These are phyloP conservation scores for Astraeus odoratus DNA, from an alignment of 768 basidiomycete species.

Conservation along the genomic window DNA sequence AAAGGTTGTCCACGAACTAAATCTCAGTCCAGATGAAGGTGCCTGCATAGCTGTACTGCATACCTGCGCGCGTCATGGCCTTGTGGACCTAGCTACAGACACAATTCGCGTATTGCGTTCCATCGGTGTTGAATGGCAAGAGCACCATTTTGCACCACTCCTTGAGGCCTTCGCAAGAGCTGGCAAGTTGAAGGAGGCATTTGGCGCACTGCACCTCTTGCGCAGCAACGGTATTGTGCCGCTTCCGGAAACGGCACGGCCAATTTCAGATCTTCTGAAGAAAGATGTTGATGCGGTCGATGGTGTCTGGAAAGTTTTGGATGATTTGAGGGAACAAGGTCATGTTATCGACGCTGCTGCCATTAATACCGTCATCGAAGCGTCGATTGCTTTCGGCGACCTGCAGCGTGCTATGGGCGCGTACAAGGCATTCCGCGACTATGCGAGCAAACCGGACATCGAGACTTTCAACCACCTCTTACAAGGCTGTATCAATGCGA, in stretches of 20 bases:
- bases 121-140: conserved; percentile 44
- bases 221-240: conserved; percentile 46
- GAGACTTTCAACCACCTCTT: conserved; percentile 68
- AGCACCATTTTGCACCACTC: conserved; percentile 73
- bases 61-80: conserved; percentile 67
- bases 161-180: conserved; percentile 65
- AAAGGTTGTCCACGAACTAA: conserved; percentile 43
- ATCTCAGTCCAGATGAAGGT: conserved; percentile 67
- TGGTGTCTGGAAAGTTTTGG: conserved; percentile 54
- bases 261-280: conserved; percentile 45
- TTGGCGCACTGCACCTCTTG: conserved; percentile 55
- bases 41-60: conserved; percentile 61
- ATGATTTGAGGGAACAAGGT: conserved; percentile 49
- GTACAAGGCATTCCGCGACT: conserved; percentile 57
- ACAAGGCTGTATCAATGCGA: conserved; percentile 50
- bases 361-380: conserved; percentile 63
- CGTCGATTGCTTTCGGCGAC: conserved; percentile 54
- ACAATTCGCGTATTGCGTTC: conserved; percentile 51
- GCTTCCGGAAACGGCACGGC: conserved; percentile 41
- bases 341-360: conserved; percentile 47
- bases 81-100: conserved; percentile 60
- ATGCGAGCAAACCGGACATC: conserved; percentile 49
- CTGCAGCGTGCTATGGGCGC: conserved; percentile 71
- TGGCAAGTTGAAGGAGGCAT: conserved; percentile 53
- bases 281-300: conserved; percentile 51